phyloP scores from a whole-genome alignment of 1,139 yeast genomes.

The Spencermartinsiella ligniputridi region DNA sequence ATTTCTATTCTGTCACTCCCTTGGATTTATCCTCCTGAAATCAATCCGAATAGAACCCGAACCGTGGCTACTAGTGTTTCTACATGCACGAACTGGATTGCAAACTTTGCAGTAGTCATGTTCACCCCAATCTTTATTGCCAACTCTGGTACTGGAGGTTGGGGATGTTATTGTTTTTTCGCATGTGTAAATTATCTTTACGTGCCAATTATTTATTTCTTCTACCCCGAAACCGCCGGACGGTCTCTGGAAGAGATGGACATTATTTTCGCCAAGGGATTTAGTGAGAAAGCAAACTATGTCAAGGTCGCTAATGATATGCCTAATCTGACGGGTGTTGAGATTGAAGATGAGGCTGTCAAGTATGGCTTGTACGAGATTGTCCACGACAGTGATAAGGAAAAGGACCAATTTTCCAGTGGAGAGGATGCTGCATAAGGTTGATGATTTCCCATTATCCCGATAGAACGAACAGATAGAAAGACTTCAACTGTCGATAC shows the following conservation, averaged over 20 bases:
- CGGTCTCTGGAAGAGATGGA: slow-evolving; percentile 61
- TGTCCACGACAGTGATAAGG: slow-evolving; percentile 9
- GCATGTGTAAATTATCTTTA: slow-evolving; percentile 53
- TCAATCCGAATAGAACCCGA: slow-evolving; percentile 55
- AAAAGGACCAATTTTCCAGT: neutral
- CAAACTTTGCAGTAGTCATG: slow-evolving; percentile 51
- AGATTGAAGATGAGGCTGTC: slow-evolving; percentile 28
- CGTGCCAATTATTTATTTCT: slow-evolving; percentile 61
- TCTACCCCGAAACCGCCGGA: slow-evolving; percentile 63
- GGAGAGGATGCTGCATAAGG: slow-evolving; percentile 1
- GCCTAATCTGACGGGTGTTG: slow-evolving; percentile 27
- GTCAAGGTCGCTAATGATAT: slow-evolving; percentile 28
- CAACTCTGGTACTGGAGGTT: slow-evolving; percentile 31
- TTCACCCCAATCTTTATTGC: slow-evolving; percentile 49
- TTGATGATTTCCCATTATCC: no score
- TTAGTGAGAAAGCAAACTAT: slow-evolving; percentile 27
- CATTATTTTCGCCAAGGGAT: slow-evolving; percentile 44
- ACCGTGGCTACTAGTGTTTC: slow-evolving; percentile 49
- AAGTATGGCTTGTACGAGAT: slow-evolving; percentile 26
- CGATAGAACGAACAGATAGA: no score
- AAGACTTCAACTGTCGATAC: no score
- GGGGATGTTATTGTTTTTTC: slow-evolving; percentile 45
- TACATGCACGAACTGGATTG: slow-evolving; percentile 50
- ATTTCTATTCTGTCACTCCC: slow-evolving; percentile 52
- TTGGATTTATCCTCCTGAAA: slow-evolving; percentile 33